These are phyloP conservation scores for Neurospora crassa DNA, from an alignment of 2,329 filamentous ascomycete species.

Conservation along the genomic window DNA sequence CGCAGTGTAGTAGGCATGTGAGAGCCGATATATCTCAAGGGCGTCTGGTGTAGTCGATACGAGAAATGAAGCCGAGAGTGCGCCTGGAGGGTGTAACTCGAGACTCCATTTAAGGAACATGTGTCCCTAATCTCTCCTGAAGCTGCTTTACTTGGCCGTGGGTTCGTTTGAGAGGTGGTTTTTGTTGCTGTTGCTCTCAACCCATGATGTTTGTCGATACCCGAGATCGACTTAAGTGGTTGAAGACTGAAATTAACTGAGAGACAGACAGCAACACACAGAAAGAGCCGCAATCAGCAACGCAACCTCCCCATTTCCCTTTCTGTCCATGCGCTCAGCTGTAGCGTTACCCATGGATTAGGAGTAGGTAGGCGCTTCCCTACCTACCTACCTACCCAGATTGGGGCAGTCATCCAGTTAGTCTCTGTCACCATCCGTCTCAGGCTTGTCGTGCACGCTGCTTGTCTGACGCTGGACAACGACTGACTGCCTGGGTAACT, in stretches of 20 bases:
- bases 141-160: neutral
- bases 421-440: neutral
- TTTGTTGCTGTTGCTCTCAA: no score
- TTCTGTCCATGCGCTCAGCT: neutral
- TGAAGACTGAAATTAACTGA: neutral
- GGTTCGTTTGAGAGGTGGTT: neutral
- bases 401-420: neutral
- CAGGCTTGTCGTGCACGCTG: neutral
- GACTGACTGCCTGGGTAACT: neutral
- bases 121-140: neutral
- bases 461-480: neutral
- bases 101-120: neutral
- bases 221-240: neutral
- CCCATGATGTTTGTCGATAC: neutral
- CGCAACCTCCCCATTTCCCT: neutral
- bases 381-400: neutral
- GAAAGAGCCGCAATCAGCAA: neutral
- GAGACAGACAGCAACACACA: neutral
- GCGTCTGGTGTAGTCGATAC: neutral
- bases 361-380: neutral
- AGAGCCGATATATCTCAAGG: neutral
- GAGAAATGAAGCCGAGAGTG: neutral
- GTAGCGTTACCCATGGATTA: neutral
- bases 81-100: neutral
- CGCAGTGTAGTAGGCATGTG: neutral